phyloP scores from a whole-genome alignment of 768 basidiomycete genomes.

The Termitomyces sp. region DNA sequence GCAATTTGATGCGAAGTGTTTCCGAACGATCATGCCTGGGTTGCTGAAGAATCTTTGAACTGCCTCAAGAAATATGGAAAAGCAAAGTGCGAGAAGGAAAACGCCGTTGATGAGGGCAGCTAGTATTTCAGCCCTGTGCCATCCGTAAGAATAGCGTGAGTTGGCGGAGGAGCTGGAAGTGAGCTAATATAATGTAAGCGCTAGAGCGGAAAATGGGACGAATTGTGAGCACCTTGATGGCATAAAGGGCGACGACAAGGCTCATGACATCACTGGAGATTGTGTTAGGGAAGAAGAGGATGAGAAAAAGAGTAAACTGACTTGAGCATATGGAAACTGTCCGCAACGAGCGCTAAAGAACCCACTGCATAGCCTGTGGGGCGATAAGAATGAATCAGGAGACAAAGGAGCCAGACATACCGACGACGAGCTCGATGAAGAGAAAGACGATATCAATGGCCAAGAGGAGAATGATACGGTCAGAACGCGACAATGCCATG shows the following conservation, averaged over 20 bases:
- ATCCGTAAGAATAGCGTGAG: slow-evolving; percentile 93
- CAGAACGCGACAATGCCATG: slow-evolving; percentile 56
- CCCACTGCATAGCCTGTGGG: slow-evolving; percentile 86
- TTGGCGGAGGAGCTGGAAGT: slow-evolving; percentile 52
- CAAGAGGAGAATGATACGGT: slow-evolving; percentile 70
- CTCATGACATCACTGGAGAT: slow-evolving; percentile 88
- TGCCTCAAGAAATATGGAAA: slow-evolving; percentile 92
- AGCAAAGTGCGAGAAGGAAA: slow-evolving; percentile 93
- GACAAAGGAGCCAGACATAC: slow-evolving; percentile 29
- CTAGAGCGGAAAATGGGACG: slow-evolving; percentile 1
- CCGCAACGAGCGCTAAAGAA: slow-evolving; percentile 91
- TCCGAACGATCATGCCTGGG: slow-evolving; percentile 46
- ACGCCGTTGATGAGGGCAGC: slow-evolving; percentile 96
- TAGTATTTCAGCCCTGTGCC: slow-evolving; percentile 96
- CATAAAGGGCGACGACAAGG: slow-evolving; percentile 90
- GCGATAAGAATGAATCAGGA: slow-evolving; percentile 9
- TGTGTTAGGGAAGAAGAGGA: slow-evolving; percentile 6
- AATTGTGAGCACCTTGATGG: slow-evolving; percentile 58
- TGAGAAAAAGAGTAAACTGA: slow-evolving; percentile 28
- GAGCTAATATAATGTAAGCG: slow-evolving; percentile 38
- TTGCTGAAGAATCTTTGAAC: slow-evolving; percentile 83
- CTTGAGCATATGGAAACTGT: slow-evolving; percentile 99
- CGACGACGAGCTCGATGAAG: slow-evolving; percentile 77
- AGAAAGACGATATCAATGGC: slow-evolving; percentile 86
- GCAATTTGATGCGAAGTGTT: slow-evolving; percentile 6